Evolutionary conservation across 2,329 filamentous ascomycete species (phyloP).

Genomic region (Diaporthe capsici): DNA sequence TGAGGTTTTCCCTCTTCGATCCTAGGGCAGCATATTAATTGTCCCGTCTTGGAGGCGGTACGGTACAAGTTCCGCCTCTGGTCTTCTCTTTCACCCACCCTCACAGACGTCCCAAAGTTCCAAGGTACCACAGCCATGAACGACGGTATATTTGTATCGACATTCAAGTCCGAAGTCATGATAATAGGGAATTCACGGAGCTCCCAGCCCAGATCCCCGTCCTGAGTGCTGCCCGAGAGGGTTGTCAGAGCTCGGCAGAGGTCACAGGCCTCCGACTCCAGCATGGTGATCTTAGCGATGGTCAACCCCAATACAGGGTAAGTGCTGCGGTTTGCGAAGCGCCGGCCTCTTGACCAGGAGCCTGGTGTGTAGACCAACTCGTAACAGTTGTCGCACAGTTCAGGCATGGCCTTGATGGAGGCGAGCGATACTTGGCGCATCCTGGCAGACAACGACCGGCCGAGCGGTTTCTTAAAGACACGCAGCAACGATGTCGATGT

Average conservation of each 20-base stretch:
- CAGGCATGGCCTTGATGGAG: background rate
- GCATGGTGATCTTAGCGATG: background rate
- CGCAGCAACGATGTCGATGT: background rate
- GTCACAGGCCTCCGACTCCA: background rate
- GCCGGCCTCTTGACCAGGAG: conserved; percentile 2
- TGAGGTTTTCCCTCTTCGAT: background rate
- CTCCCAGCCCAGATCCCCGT: background rate
- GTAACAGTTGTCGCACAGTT: background rate
- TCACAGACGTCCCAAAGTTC: background rate
- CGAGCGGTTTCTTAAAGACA: background rate
- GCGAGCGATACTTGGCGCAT: background rate
- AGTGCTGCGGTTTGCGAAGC: background rate
- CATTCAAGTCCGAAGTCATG: background rate
- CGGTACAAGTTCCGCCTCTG: background rate
- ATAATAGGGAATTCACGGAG: background rate
- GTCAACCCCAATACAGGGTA: background rate
- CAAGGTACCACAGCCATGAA: conserved; percentile 2
- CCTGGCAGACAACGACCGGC: background rate
- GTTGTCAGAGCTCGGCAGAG: background rate
- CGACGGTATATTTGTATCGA: background rate
- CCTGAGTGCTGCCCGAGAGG: background rate
- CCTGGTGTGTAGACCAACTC: background rate
- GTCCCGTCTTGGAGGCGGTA: background rate
- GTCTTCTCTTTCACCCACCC: background rate
- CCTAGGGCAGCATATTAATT: background rate